phyloP scores from a whole-genome alignment of 768 basidiomycete genomes.

The Macrolepiota fuliginosa region DNA sequence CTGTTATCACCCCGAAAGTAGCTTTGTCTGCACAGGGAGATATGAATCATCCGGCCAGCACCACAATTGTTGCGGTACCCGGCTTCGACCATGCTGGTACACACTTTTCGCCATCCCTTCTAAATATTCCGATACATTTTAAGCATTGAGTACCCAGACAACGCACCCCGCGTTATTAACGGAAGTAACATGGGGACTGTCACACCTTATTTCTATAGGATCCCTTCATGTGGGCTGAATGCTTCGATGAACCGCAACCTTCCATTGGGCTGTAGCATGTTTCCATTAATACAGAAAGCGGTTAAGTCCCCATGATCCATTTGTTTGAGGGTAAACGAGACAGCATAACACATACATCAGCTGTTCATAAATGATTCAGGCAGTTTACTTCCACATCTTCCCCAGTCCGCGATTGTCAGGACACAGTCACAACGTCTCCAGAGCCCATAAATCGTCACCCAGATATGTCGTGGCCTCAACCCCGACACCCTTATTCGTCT shows the following conservation, averaged over 20 bases:
- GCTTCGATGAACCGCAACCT: neutral
- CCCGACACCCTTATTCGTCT: conserved; percentile 85
- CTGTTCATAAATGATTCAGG: neutral
- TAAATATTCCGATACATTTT: neutral
- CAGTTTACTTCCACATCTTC: neutral
- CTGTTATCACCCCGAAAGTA: neutral
- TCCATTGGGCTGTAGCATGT: neutral
- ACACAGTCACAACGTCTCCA: conserved; percentile 52
- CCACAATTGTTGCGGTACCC: neutral
- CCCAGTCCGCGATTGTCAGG: too few species aligned
- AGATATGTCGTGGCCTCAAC: conserved; percentile 86
- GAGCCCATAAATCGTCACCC: conserved; percentile 85
- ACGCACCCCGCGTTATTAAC: conserved; percentile 1
- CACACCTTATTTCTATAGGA: neutral
- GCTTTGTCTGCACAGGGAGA: neutral
- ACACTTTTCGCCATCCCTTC: neutral
- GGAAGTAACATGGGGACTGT: neutral
- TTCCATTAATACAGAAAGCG: neutral
- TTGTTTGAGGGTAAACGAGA: neutral
- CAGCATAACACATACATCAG: neutral
- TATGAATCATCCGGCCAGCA: neutral
- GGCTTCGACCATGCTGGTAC: neutral
- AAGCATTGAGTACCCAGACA: neutral
- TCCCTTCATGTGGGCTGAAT: neutral
- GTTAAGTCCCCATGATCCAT: neutral